These are phyloP conservation scores for Plantago major DNA, from an alignment of 257 asterid species.

Conservation along the genomic window DNA sequence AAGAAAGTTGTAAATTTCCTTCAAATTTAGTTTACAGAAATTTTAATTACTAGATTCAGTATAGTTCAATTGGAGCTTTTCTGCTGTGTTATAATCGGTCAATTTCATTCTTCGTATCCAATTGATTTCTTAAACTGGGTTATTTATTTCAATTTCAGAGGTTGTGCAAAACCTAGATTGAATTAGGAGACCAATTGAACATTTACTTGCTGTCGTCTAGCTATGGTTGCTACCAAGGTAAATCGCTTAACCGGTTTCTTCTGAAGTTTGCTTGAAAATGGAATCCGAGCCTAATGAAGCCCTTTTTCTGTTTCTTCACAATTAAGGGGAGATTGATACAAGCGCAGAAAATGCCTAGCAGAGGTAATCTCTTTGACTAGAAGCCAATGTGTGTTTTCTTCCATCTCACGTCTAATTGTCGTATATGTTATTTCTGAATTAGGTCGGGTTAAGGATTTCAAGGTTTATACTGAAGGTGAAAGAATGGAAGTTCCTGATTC, in stretches of 20 bases:
- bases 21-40: too few species aligned
- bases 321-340: constrained; percentile 39
- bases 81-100: background rate
- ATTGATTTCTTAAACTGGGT: background rate
- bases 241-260: background rate
- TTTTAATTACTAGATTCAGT: too few species aligned
- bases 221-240: constrained; percentile 7
- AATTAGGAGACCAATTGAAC: background rate
- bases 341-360: constrained; percentile 30
- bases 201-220: background rate
- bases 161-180: background rate
- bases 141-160: background rate
- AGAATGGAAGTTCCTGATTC: constrained; percentile 27
- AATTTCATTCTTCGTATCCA: background rate
- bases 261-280: background rate
- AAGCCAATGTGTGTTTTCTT: background rate
- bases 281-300: background rate
- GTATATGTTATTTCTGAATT: background rate
- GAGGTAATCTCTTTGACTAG: constrained; percentile 31
- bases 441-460: constrained; percentile 33
- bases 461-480: constrained; percentile 43
- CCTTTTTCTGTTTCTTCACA: constrained; percentile 4
- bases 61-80: background rate
- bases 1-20: too few species aligned
- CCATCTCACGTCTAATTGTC: constrained; percentile 15